Evolutionary conservation across 2,329 filamentous ascomycete species (phyloP), one percentile per base, ranked within the genome.

Genomic region (Capronia americana): DNA sequence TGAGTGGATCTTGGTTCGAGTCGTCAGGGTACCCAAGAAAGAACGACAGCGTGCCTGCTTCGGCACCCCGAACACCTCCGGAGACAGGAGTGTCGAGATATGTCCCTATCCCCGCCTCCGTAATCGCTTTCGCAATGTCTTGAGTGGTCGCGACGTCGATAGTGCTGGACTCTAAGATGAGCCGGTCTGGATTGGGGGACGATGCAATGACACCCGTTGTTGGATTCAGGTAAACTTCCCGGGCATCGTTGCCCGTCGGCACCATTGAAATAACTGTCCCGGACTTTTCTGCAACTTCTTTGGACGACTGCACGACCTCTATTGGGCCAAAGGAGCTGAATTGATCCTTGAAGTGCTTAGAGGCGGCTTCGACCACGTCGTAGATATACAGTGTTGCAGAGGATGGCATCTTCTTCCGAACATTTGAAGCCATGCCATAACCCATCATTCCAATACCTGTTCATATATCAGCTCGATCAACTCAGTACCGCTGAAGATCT

Each of bases 381-480:
- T 80, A 82, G 5, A 85, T 77, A 69, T 80, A 79, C 62, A 86
- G 79, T 3, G 75, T 76, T 6, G 80, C 79, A 6, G 78, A 75
- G 6, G 72, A n/a, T 1, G 79, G 75, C 57, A 83, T 75, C 68
- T 84, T 85, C 26, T 78, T 78, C 12, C 81, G 78, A 20, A 86
- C 74, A 71, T 85, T 83, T 24, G 72, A 74, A 2, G 81, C 78
- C 84, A 86, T 86, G 7, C 82, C 83, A 61, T 76, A 79, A 0
- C 84, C 84, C 84, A 86, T 86, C 4, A 79, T 77, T 8, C 84
- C 84, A 0, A 86, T 78, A 70, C 84, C 84, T 59, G 28, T 30
- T 5, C 3, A 4, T 30, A 30, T 30, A 7, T 30, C 28, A 30
- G 28, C 28, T 30, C 28, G 28, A 30, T 30, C 28, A 30, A 30